Conservation (phyloP, 1,139 yeast species). For the Geotrichum carabidarum region DNA sequence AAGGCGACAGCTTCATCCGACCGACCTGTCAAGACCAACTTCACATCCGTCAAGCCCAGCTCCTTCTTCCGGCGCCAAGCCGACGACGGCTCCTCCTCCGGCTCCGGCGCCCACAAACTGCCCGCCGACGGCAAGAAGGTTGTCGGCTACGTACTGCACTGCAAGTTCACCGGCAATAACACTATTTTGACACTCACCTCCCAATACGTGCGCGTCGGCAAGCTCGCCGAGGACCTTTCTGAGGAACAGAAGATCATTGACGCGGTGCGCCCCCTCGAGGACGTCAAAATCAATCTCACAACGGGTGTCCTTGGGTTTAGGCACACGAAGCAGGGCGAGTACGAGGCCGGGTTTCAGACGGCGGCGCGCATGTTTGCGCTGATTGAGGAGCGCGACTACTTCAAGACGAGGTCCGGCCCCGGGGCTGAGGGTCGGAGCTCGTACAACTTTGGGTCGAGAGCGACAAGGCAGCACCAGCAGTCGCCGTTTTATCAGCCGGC, state of each 20-base stretch:
- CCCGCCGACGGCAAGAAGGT: constrained; percentile 31
- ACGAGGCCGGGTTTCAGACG: constrained; percentile 92
- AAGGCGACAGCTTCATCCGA: background rate
- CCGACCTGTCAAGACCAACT: constrained; percentile 6
- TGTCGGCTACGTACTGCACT: constrained; percentile 65
- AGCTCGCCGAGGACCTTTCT: constrained; percentile 34
- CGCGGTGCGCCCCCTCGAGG: constrained; percentile 75
- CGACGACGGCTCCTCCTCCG: background rate
- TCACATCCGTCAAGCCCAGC: constrained; percentile 5
- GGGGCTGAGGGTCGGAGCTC: background rate
- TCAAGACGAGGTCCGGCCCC: constrained; percentile 30
- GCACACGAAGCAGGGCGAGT: constrained; percentile 65
- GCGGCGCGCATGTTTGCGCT: constrained; percentile 65
- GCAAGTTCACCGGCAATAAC: constrained; percentile 74
- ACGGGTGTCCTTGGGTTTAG: constrained; percentile 42
- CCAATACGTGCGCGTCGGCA: constrained; percentile 50
- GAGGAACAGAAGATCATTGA: constrained; percentile 75
- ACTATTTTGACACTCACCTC: constrained; percentile 73
- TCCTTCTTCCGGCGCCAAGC: background rate
- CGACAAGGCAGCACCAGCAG: background rate
- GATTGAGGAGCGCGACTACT: constrained; percentile 52
- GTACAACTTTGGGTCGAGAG: background rate
- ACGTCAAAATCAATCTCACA: constrained; percentile 55
- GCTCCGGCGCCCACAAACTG: background rate
- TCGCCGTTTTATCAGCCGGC: background rate